Evolutionary conservation across 192 early-diverging fungal species (phyloP), one percentile per base, ranked within the genome.

Genomic region (Dispira simplex): DNA sequence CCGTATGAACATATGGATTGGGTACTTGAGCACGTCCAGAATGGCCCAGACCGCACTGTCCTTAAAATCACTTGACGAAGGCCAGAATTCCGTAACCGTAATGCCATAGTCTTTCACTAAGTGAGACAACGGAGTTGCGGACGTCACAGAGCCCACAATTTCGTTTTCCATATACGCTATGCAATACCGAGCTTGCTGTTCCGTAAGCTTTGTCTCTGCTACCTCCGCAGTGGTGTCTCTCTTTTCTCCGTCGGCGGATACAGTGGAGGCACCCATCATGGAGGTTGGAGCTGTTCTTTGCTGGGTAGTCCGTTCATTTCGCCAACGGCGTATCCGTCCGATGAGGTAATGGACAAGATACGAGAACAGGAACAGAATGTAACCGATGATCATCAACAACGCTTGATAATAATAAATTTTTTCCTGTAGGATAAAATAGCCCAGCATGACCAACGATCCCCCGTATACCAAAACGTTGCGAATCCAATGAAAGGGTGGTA

Each of bases 331-430:
- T 14, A 16, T 8, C n/a, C 55, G 3, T 5, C 25, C 13, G 13
- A 57, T 14, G 12, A 60, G 58, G 43, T 60, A 60, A 32, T 60
- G 58, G 14, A 44, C 58, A 13, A 60, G 39, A 44, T 60, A 60
- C 3, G 58, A 60, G 1, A 44, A 3, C 4, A 60, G 39, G 21
- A 60, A 60, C 16, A 60, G 14, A 1, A 60, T 60, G 58, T 60
- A 60, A 11, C 58, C 58, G 4, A 11, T 13, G 21, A 60, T 44
- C 14, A 60, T 28, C 16, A 60, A 14, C 14, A 44, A 2, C 5
- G 58, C 39, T 21, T 60, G 39, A 44, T 60, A 60, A 44, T 43
- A 1, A 13, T 60, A 43, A 13, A 60, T 43, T 9, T 16, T 14
- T 11, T 27, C 39, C 18, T 44, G 11, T 14, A 44, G 8, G 3